Evolutionary conservation across 2,329 filamentous ascomycete genomes (phyloP), one percentile per base, ranked within the genome.

Genomic region (Fusarium piperis): DNA sequence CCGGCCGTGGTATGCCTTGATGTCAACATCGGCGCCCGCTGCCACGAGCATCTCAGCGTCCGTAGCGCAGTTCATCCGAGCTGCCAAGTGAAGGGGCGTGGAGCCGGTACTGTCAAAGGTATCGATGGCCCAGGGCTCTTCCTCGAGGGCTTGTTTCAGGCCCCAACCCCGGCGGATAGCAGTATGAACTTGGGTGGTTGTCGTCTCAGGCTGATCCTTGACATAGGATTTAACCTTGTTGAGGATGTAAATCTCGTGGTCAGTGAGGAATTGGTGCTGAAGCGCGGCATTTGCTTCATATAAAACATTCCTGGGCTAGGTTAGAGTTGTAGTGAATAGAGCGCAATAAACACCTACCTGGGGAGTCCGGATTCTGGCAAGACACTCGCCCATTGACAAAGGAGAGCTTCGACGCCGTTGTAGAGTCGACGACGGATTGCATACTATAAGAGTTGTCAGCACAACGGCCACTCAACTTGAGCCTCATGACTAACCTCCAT

Each of bases 101-200:
- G 15, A 1, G 0, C 62, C 64, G 0, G 12, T 35, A 3, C 9
- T 4, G 16, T 68, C 58, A 2, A 66, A n/a, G 1, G 46, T 39
- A 46, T 63, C 15, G 6, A 68, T 52, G 4, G 64, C 52, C 62
- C 66, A 67, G 16, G 69, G 53, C 4, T 74, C 66, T 5, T 66
- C 39, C 7, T 39, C 11, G 1, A 72, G 10, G 18, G 52, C 62
- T 30, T n/a, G 26, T 6, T 41, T 16, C 3, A 72, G 44, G 9
- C 33, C 30, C 6, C 5, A 1, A 0, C 52, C 11, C 11, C 16
- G 51, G 2, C 9, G 3, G 6, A 62, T 7, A 3, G 70, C 65
- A 1, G 7, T 18, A 3, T 72, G 62, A 10, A 67, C 23, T 6
- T 61, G 59, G 2, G 65, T 71, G 3, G 26, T 33, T 1, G 44